phyloP scores from a whole-genome alignment of 805 yeast genomes.

The Metschnikowia proteae region DNA sequence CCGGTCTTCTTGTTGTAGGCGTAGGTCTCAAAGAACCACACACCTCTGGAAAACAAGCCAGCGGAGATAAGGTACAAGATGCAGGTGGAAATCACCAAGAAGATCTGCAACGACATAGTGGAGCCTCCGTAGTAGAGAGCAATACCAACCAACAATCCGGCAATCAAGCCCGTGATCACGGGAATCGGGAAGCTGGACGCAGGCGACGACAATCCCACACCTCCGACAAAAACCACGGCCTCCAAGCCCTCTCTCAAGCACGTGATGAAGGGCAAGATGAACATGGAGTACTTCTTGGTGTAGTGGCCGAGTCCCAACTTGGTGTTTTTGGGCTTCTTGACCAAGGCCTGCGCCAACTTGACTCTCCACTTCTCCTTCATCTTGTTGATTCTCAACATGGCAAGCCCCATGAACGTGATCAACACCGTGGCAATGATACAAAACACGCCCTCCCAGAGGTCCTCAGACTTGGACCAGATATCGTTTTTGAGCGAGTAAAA shows the following conservation, averaged over 20 bases:
- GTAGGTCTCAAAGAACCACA: slow-evolving; percentile 82
- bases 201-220: slow-evolving; percentile 34
- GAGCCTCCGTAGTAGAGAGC: slow-evolving; percentile 80
- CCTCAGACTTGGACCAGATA: slow-evolving; percentile 84
- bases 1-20: slow-evolving; percentile 64
- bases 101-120: slow-evolving; percentile 75
- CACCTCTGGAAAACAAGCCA: slow-evolving; percentile 91
- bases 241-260: slow-evolving; percentile 88
- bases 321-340: slow-evolving; percentile 34
- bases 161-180: slow-evolving; percentile 77
- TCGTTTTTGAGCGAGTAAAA: slow-evolving; percentile 78
- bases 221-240: slow-evolving; percentile 44
- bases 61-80: slow-evolving; percentile 86
- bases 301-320: slow-evolving; percentile 52
- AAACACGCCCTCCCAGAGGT: slow-evolving; percentile 95
- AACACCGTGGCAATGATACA: slow-evolving; percentile 84
- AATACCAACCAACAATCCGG: slow-evolving; percentile 70
- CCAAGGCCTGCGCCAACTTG: slow-evolving; percentile 82
- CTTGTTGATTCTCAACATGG: slow-evolving; percentile 91
- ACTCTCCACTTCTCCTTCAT: slow-evolving; percentile 97
- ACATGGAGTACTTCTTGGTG: slow-evolving; percentile 78
- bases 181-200: slow-evolving; percentile 77
- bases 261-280: slow-evolving; percentile 83
- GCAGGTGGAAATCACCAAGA: slow-evolving; percentile 82
- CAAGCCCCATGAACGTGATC: slow-evolving; percentile 91